These are phyloP conservation scores for Fusarium solani-melongenae DNA, from an alignment of 2,329 filamentous ascomycete species.

Conservation along the genomic window DNA sequence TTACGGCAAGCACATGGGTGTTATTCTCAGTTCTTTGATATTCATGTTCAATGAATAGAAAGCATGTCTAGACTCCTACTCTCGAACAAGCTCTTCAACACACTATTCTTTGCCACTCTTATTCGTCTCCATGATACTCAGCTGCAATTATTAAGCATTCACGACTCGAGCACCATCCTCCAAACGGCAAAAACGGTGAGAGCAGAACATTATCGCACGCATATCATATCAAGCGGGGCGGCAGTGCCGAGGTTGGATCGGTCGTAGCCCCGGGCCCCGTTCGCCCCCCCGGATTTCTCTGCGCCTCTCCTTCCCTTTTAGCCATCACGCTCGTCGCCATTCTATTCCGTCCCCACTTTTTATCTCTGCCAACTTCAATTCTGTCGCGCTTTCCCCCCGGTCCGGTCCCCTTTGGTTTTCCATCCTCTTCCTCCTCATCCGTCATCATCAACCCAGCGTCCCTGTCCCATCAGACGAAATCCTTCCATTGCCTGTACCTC, in stretches of 20 bases:
- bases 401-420: constrained; percentile 16
- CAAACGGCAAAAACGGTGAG: constrained; percentile 24
- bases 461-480: constrained; percentile 1
- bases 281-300: constrained; percentile 45
- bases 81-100: background rate
- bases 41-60: background rate
- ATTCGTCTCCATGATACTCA: background rate
- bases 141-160: background rate
- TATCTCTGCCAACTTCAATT: constrained; percentile 31
- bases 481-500: background rate
- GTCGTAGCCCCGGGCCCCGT: constrained; percentile 29
- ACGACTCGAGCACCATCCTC: constrained; percentile 3
- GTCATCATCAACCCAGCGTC: background rate
- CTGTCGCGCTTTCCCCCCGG: constrained; percentile 22
- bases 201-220: background rate
- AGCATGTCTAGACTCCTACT: background rate
- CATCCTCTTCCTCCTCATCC: constrained; percentile 5
- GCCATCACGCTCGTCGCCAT: constrained; percentile 7
- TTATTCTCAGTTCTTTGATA: background rate
- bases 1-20: background rate
- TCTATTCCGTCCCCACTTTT: constrained; percentile 24
- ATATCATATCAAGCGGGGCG: constrained; percentile 7
- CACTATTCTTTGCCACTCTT: background rate
- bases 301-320: constrained; percentile 20
- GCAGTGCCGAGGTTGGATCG: constrained; percentile 41